These are phyloP conservation scores for Ochetophila trinervis DNA, from an alignment of 306 rosid genomes.

Conservation along the genomic window DNA sequence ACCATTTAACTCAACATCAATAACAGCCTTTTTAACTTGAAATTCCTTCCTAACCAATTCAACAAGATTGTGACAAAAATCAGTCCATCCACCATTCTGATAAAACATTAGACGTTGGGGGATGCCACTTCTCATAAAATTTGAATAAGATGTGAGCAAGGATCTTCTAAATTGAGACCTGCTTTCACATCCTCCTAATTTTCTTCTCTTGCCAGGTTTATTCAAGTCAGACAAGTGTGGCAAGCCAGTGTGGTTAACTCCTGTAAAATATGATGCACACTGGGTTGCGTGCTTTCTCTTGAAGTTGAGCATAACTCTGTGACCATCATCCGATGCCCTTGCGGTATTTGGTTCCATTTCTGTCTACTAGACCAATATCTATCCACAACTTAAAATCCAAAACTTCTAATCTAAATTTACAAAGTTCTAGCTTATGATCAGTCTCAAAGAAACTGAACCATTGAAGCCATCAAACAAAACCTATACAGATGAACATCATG, in stretches of 20 bases:
- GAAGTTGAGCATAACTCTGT: slow-evolving; percentile 27
- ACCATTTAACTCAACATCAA: slow-evolving; percentile 63
- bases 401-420: slow-evolving; percentile 34
- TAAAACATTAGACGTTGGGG: slow-evolving; percentile 77
- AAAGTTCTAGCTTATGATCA: slow-evolving; percentile 31
- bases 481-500: slow-evolving; percentile 34
- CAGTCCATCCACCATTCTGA: slow-evolving; percentile 63
- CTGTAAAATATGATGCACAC: slow-evolving; percentile 33
- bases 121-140: slow-evolving; percentile 59
- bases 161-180: slow-evolving; percentile 33
- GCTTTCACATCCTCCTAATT: slow-evolving; percentile 33
- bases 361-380: slow-evolving; percentile 50
- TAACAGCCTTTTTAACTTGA: slow-evolving; percentile 53
- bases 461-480: slow-evolving; percentile 34
- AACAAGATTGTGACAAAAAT: slow-evolving; percentile 58
- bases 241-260: slow-evolving; percentile 34
- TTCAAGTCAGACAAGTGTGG: slow-evolving; percentile 27
- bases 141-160: slow-evolving; percentile 48
- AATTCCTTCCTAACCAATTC: slow-evolving; percentile 60
- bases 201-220: slow-evolving; percentile 46
- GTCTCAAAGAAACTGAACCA: slow-evolving; percentile 36
- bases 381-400: slow-evolving; percentile 44
- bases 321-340: slow-evolving; percentile 61
- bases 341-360: slow-evolving; percentile 57
- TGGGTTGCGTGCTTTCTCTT: slow-evolving; percentile 57